Base-by-base conservation (phyloP, 2,329 filamentous ascomycete species). In the Pseudogymnoascus sp. region DNA sequence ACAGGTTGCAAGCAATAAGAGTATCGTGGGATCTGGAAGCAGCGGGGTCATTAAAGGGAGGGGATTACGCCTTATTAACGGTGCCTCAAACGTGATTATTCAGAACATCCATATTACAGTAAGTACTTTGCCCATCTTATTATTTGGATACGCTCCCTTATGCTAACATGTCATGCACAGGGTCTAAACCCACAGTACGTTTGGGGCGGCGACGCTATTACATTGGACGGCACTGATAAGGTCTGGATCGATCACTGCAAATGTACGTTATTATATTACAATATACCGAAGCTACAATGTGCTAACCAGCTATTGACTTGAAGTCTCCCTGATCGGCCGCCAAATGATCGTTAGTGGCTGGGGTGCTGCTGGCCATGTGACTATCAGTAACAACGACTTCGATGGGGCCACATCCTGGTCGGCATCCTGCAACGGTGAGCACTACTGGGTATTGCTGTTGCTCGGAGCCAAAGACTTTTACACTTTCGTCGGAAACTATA, bases 391-490 rank as follows among this genome's bases (percentile, higher is more conserved):
- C 73, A 76, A 72, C 66, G 75, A 77, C 37, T 75, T 80, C 63
- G 73, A 80, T 60, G 78, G 78, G 5, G 63, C 65, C 1, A 78
- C 78, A 0, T 69, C 66, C 25, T 77, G 74, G 67, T 79, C 77
- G 0, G 72, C 76, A 8, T 72, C 71, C 27, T 80, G 78, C 65
- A 75, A 80, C 62, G 71, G 70, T 25, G 71, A 80, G 48, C 77
- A 79, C 66, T 80, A 80, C 72, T 80, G 78, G 78, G 72, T 70
- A 3, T 70, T 78, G 60, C 73, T 78, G 60, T 72, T 79, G 64
- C 69, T 71, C 39, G 77, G 74, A 8, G 71, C 72, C 8, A 69
- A 68, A 18, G 77, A 79, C 63, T 67, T 73, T 31, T 70, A 76
- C 45, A 80, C 78, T 7, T 66, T 79, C 61, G 72, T 74, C 60